Conservation (phyloP, 164 flowering plant genomes). For the Saururus chinensis region DNA sequence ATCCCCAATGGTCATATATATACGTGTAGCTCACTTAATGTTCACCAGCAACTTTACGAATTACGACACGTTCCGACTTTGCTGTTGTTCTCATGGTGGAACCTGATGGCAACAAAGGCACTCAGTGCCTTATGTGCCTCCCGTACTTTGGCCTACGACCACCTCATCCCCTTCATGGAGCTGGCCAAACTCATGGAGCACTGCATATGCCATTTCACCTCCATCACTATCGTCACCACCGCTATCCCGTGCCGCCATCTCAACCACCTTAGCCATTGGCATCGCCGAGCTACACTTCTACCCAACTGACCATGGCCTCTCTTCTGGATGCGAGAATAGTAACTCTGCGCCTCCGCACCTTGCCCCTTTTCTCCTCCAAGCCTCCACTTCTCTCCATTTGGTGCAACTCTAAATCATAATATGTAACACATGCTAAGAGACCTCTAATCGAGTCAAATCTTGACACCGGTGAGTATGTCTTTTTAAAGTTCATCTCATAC, state of each 20-base stretch:
- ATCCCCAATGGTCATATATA: too few relatives aligned
- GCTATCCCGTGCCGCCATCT: neutral
- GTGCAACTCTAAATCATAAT: too few relatives aligned
- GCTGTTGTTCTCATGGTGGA: too few relatives aligned
- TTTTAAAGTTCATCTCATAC: too few relatives aligned
- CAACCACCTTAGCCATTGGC: neutral
- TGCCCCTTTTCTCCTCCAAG: neutral
- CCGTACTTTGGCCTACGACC: constrained; percentile 6
- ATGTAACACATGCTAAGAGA: too few relatives aligned
- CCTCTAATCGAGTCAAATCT: too few relatives aligned
- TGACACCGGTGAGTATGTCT: too few relatives aligned
- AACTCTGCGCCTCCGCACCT: neutral
- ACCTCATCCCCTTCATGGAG: constrained; percentile 5
- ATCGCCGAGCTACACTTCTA: constrained; percentile 2
- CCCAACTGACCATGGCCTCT: constrained; percentile 1
- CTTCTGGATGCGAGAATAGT: neutral
- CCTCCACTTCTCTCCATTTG: neutral
- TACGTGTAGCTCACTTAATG: too few relatives aligned
- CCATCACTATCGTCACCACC: constrained; percentile 5
- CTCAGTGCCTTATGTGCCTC: neutral
- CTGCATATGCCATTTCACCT: neutral
- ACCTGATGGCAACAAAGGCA: too few relatives aligned
- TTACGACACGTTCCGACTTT: too few relatives aligned
- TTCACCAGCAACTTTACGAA: too few relatives aligned
- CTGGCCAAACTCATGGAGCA: neutral